Conservation (phyloP, 495 filamentous ascomycete genomes). For the Letharia columbiana region DNA sequence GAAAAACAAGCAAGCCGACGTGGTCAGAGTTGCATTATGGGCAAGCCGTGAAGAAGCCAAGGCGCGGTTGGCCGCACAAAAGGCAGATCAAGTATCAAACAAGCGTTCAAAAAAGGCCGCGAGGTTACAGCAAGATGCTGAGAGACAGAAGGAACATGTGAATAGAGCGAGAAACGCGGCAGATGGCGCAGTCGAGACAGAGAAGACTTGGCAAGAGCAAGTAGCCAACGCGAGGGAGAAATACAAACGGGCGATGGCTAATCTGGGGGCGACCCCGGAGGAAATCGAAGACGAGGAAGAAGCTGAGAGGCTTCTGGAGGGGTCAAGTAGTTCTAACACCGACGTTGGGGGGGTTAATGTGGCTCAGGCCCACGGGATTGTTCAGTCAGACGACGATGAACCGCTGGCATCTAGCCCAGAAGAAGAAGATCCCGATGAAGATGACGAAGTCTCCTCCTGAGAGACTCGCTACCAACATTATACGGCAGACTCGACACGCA, state of each 20-base stretch:
- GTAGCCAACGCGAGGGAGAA: background rate
- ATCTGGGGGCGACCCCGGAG: background rate
- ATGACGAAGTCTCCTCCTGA: background rate
- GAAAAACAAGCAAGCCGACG: background rate
- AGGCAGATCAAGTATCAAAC: background rate
- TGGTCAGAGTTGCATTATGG: background rate
- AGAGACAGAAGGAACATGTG: background rate
- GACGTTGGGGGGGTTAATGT: background rate
- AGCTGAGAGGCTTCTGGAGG: background rate
- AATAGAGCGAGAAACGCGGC: background rate
- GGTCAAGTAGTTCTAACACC: background rate
- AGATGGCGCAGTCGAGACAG: background rate
- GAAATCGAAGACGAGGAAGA: background rate
- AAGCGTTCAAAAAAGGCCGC: background rate
- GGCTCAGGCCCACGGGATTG: background rate
- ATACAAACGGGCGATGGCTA: background rate
- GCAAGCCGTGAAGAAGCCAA: background rate
- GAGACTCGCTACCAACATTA: background rate
- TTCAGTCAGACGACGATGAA: background rate
- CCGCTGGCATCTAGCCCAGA: background rate
- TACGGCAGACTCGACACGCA: background rate
- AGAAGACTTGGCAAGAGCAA: background rate
- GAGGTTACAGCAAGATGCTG: background rate
- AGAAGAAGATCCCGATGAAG: background rate
- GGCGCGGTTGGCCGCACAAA: background rate